Conservation (phyloP, 2,329 filamentous ascomycete species). For the Trichoderma sp. region DNA sequence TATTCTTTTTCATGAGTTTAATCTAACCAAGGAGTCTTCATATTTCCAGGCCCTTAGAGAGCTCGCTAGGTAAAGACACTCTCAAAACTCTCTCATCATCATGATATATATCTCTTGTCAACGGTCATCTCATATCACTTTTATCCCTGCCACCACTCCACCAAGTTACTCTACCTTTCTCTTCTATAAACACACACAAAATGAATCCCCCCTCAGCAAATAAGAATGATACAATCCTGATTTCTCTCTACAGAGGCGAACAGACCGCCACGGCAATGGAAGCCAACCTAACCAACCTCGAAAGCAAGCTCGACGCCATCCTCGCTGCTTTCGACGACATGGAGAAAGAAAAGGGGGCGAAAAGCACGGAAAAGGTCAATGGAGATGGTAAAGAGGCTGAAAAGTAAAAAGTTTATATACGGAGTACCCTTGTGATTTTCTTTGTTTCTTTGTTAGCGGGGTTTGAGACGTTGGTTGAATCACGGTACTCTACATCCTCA, state of each 20-base stretch:
- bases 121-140: background rate
- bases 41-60: constrained; percentile 3
- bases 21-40: background rate
- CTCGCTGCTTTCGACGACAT: constrained; percentile 47
- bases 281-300: constrained; percentile 50
- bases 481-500: background rate
- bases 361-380: background rate
- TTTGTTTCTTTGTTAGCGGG: background rate
- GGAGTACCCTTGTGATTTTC: background rate
- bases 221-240: background rate
- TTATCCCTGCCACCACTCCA: background rate
- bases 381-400: background rate
- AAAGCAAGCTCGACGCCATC: constrained; percentile 55
- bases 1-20: background rate
- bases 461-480: background rate
- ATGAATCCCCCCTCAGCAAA: background rate
- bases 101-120: background rate
- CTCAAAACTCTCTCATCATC: background rate
- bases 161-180: background rate
- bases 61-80: background rate
- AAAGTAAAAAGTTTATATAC: background rate
- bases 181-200: too few relatives aligned
- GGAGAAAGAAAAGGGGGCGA: background rate
- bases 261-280: constrained; percentile 54
- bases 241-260: constrained; percentile 45